Conservation (phyloP, 345 rosid genomes). For the Salix suchowensis region DNA sequence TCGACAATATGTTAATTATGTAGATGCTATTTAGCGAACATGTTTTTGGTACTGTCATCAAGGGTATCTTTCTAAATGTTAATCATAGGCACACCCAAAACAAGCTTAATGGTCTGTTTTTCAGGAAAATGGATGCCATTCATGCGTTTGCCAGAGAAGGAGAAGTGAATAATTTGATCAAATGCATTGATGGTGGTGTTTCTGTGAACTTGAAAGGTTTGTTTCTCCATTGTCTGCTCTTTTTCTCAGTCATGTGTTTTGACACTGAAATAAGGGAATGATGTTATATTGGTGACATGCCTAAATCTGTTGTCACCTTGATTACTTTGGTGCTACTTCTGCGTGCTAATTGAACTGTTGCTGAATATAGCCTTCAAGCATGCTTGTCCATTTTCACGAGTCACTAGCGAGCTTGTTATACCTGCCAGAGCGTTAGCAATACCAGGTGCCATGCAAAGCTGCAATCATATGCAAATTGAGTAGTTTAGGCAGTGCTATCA, state of each 20-base stretch:
- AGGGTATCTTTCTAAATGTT: not conserved
- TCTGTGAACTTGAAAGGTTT: slow-evolving; percentile 65
- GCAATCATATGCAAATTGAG: not conserved
- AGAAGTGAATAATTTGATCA: slow-evolving; percentile 57
- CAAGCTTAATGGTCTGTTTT: slow-evolving; percentile 3
- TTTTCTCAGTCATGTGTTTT: no score
- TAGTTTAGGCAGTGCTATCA: not conserved
- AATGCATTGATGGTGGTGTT: slow-evolving; percentile 68
- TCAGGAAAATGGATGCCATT: slow-evolving; percentile 86
- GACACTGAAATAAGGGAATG: not conserved
- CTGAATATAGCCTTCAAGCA: not conserved
- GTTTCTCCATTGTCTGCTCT: not conserved
- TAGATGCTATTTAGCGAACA: not conserved
- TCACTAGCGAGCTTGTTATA: not conserved
- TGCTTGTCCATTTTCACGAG: not conserved
- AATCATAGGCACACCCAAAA: not conserved
- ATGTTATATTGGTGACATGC: not conserved
- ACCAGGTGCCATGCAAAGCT: not conserved
- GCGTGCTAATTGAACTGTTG: not conserved
- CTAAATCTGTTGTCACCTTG: not conserved
- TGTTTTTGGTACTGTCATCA: not conserved
- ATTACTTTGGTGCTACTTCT: not conserved
- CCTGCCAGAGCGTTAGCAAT: not conserved
- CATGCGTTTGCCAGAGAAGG: slow-evolving; percentile 95
- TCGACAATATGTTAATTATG: not conserved